Evolutionary conservation across 257 asterid species (phyloP).

Genomic region (Solanum corneliomulleri): DNA sequence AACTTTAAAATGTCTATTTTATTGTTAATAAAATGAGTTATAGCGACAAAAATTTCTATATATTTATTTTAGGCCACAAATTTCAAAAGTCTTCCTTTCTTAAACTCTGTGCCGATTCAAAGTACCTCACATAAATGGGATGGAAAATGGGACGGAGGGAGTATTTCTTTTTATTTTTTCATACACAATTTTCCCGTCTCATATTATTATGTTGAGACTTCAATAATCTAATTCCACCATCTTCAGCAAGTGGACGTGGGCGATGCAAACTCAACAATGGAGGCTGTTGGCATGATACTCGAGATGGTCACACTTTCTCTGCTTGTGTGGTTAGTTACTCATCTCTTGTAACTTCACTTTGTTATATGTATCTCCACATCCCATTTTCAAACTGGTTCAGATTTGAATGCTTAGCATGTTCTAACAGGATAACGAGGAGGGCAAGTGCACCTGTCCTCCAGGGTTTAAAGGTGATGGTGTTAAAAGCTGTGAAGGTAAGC

Average conservation of each 20-base stretch:
- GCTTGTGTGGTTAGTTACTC: slow-evolving; percentile 72
- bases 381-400: background rate
- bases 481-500: slow-evolving; percentile 70
- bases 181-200: background rate
- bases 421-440: slow-evolving; percentile 54
- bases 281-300: slow-evolving; percentile 82
- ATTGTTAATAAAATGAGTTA: too few species aligned
- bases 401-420: background rate
- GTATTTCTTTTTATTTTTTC: background rate
- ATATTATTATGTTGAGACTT: background rate
- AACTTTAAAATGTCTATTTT: too few species aligned
- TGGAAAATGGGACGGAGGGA: too few species aligned
- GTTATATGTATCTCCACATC: background rate
- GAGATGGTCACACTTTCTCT: slow-evolving; percentile 49
- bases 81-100: too few species aligned
- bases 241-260: slow-evolving; percentile 53
- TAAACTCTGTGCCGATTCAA: too few species aligned
- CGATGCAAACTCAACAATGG: slow-evolving; percentile 77
- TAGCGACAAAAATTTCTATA: too few species aligned
- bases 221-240: background rate
- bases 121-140: too few species aligned
- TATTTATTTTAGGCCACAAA: too few species aligned
- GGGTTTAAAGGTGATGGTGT: slow-evolving; percentile 82
- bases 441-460: slow-evolving; percentile 73
- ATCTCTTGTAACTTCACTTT: background rate